Conservation (phyloP, 2,329 filamentous ascomycete genomes). For the Aspergillus eucalypticola region DNA sequence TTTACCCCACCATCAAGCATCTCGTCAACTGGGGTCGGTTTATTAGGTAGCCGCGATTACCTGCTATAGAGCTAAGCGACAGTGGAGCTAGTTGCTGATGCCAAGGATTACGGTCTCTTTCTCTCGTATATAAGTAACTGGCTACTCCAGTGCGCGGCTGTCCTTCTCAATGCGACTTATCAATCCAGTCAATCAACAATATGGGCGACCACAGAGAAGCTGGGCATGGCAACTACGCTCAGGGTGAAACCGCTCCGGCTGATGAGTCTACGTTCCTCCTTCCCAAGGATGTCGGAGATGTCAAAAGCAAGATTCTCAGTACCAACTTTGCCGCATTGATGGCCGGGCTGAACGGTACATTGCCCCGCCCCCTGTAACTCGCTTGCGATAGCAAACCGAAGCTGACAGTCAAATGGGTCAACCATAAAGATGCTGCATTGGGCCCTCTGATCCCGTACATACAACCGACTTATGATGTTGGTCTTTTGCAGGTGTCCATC, state of each 20-base stretch:
- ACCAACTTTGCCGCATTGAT: slow-evolving; percentile 24
- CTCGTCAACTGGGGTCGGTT: too few relatives aligned
- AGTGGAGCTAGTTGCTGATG: background rate
- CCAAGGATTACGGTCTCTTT: background rate
- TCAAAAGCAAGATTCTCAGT: slow-evolving; percentile 21
- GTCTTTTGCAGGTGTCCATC: slow-evolving; percentile 24
- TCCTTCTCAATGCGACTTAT: background rate
- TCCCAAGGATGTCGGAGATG: slow-evolving; percentile 20
- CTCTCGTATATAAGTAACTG: background rate
- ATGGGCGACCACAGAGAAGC: slow-evolving; percentile 6
- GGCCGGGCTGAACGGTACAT: slow-evolving; percentile 25
- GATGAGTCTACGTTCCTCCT: slow-evolving; percentile 12
- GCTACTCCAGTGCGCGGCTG: background rate
- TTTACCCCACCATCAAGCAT: slow-evolving; percentile 2
- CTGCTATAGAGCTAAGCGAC: background rate
- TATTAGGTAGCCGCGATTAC: slow-evolving; percentile 5
- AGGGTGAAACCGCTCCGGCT: slow-evolving; percentile 1
- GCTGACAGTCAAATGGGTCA: background rate
- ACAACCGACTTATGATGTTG: slow-evolving; percentile 24
- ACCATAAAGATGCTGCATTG: slow-evolving; percentile 20
- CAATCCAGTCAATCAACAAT: background rate
- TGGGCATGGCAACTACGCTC: slow-evolving; percentile 1
- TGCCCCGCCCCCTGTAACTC: background rate
- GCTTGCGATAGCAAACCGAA: background rate
- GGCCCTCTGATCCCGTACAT: slow-evolving; percentile 28